Base-by-base conservation (phyloP, 2,329 filamentous ascomycete genomes). In the Colletotrichum musae region DNA sequence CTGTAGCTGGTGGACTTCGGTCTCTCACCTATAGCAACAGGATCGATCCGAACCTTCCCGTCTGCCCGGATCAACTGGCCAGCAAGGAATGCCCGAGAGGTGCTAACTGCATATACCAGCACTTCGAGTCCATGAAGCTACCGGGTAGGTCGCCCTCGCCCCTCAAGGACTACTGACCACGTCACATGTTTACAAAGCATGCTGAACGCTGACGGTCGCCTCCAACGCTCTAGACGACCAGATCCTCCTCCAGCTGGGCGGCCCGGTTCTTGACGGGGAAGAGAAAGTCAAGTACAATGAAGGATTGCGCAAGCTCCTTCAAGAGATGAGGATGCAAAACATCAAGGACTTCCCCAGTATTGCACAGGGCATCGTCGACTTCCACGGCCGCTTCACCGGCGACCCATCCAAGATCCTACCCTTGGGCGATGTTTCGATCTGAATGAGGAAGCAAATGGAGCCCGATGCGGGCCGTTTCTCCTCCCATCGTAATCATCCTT, bases 11-110 rank as follows among this genome's bases (percentile, higher is more conserved):
- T 71, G 95, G 95, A 51, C 92, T 94, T 77, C 91, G 92, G 77
- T 98, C 96, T 72, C 86, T 97, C 84, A 98, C 95, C 51, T 98
- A 95, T 83, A 98, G 94, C 82, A 93, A 97, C 81, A 92, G 91
- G 74, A 97, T 99, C 80, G 91, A 98, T 78, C 86, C 91, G 26
- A 86, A 89, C 70, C 91, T 88, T 74, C 88, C 89, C 71, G 77
- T 98, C 57, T 99, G 96, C 80, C 91, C 90, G 45, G 92, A 89
- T 75, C 93, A 97, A 80, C 83, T 93, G 71, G 85, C 86, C 56
- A 91, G 90, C 60, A 89, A 90, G 70, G 83, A 86, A 73, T 98
- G 96, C 72, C 80, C 87, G 36, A 91, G 92, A 73, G 93, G 95
- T 76, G 79, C 83, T 68, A 84, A 88, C 63, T 99, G 96, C 82